phyloP scores from a whole-genome alignment of 768 basidiomycete species.

The Boletus sp. region DNA sequence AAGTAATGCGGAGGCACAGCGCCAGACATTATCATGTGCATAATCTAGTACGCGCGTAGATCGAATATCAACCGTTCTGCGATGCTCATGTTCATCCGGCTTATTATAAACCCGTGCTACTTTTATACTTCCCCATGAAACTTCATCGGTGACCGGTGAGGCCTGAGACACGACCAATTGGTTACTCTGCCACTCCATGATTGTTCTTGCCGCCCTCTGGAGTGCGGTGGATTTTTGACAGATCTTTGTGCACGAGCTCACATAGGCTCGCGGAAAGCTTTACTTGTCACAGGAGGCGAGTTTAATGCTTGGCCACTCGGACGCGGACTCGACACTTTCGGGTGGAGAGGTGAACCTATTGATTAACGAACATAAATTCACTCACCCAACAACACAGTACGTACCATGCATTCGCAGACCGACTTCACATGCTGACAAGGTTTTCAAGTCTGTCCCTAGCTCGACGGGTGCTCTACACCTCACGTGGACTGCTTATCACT shows the following conservation, averaged over 20 bases:
- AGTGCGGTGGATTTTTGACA: neutral
- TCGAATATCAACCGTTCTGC: constrained; percentile 1
- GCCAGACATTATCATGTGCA: constrained; percentile 19
- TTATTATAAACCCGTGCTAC: neutral
- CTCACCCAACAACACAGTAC: neutral
- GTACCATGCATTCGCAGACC: neutral
- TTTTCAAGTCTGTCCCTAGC: neutral
- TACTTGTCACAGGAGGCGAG: neutral
- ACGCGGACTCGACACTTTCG: neutral
- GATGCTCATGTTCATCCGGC: neutral
- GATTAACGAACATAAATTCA: neutral
- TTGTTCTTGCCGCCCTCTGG: neutral
- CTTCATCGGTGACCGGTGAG: neutral
- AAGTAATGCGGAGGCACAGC: constrained; percentile 1
- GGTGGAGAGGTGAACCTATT: neutral
- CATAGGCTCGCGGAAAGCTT: neutral
- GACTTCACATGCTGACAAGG: neutral
- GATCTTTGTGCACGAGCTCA: neutral
- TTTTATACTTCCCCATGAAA: neutral
- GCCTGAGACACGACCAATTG: too few relatives aligned
- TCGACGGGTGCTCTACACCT: neutral
- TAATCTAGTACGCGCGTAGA: constrained; percentile 10
- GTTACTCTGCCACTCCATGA: too few relatives aligned
- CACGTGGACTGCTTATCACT: constrained; percentile 4
- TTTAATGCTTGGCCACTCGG: neutral